A percentile compares a stretch with the other conserved stretches of the same genome.
Conservation (phyloP, 1,284 basidiomycete genomes). For the Moniliophthora roreri region DNA sequence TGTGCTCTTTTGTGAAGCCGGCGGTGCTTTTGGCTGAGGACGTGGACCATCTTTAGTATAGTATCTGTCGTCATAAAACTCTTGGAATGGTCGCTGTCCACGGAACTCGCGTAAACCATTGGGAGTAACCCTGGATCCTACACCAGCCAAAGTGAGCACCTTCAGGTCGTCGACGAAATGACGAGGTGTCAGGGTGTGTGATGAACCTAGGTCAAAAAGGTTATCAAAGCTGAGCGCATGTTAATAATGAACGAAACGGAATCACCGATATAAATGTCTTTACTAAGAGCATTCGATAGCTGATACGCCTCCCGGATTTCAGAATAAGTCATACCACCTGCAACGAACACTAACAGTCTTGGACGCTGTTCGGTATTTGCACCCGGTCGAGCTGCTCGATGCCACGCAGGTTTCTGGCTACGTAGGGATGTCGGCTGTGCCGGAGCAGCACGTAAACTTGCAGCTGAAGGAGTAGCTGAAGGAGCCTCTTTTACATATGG, state of each 20-base stretch:
- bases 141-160: constrained; percentile 77
- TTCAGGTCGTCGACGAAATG: constrained; percentile 87
- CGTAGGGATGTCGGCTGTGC: constrained; percentile 74
- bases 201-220: constrained; percentile 66
- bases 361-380: constrained; percentile 65
- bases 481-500: constrained; percentile 93
- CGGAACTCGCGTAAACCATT: constrained; percentile 65
- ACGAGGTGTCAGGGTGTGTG: constrained; percentile 83
- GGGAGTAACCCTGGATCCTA: constrained; percentile 70
- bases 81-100: constrained; percentile 59
- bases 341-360: constrained; percentile 89
- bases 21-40: constrained; percentile 38
- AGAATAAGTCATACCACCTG: constrained; percentile 95
- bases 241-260: not conserved
- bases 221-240: constrained; percentile 1
- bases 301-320: constrained; percentile 91
- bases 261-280: constrained; percentile 90
- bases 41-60: constrained; percentile 63
- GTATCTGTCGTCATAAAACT: constrained; percentile 78
- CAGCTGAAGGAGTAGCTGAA: constrained; percentile 42
- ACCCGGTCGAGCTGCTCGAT: constrained; percentile 61
- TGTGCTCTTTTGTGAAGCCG: constrained; percentile 27
- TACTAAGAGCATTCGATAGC: constrained; percentile 72
- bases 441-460: constrained; percentile 48
- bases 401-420: constrained; percentile 85